A percentile compares a stretch with the other conserved stretches of the same genome.
Conservation (phyloP, 331 rosid species). For the Dryas integrifolia region DNA sequence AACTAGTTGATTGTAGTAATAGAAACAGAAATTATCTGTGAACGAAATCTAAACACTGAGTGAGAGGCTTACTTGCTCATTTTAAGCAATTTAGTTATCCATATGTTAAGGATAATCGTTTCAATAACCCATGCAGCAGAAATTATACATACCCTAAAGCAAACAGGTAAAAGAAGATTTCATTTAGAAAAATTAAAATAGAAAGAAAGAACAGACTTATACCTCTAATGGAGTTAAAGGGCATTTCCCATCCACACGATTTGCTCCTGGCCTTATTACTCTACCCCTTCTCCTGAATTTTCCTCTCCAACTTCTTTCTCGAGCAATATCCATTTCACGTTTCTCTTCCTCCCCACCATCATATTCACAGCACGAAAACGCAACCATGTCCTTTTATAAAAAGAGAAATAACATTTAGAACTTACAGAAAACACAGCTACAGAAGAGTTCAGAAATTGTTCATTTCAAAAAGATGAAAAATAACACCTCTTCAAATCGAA, state of each 20-base stretch:
- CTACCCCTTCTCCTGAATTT: conserved; percentile 84
- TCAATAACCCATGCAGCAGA: background rate
- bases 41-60: background rate
- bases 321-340: conserved; percentile 90
- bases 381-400: conserved; percentile 85
- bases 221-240: conserved; percentile 98
- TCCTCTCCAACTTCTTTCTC: conserved; percentile 99
- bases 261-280: conserved; percentile 86
- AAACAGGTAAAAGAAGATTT: background rate
- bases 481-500: conserved; percentile 91
- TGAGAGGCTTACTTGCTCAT: background rate
- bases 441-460: conserved; percentile 4
- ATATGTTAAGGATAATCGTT: background rate
- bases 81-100: background rate
- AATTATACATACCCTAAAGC: background rate
- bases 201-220: background rate
- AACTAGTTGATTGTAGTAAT: background rate
- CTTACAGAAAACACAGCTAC: conserved; percentile 15
- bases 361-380: conserved; percentile 94
- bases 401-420: conserved; percentile 24
- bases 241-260: conserved; percentile 91
- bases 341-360: conserved; percentile 94
- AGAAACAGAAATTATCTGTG: background rate
- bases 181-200: background rate
- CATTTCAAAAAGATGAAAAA: conserved; percentile 18